Evolutionary conservation across 1,284 basidiomycete genomes (phyloP).

Genomic region (Stereum hirsutum): DNA sequence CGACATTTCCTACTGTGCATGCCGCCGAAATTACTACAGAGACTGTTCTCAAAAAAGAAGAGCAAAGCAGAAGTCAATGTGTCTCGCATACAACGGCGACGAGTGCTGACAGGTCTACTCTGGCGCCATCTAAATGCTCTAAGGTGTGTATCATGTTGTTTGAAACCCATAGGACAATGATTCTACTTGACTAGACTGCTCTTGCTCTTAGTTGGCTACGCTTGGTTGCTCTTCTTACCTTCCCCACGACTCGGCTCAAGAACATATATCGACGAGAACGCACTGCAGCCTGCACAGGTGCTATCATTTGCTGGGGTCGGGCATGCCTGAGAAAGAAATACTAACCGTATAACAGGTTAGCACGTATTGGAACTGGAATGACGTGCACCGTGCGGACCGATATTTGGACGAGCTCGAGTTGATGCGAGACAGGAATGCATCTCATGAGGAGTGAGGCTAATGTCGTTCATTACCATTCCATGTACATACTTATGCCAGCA

Average conservation of each 20-base stretch:
- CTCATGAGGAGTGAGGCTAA: conserved; percentile 56
- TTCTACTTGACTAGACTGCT: conserved; percentile 28
- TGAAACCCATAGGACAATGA: neutral
- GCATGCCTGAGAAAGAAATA: neutral
- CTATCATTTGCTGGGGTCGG: conserved; percentile 9
- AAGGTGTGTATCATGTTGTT: conserved; percentile 18
- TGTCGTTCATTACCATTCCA: conserved; percentile 1
- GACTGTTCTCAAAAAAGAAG: too few species aligned
- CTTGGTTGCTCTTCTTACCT: conserved; percentile 73
- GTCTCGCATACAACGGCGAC: conserved; percentile 21
- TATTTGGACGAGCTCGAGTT: conserved; percentile 65
- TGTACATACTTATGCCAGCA: conserved; percentile 8
- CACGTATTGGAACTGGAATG: conserved; percentile 82
- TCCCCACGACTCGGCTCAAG: conserved; percentile 50
- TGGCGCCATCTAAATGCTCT: conserved; percentile 15
- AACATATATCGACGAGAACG: conserved; percentile 90
- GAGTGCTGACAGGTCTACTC: conserved; percentile 1
- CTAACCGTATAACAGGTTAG: conserved; percentile 49
- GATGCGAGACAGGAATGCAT: conserved; percentile 54
- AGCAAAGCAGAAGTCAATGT: conserved; percentile 13
- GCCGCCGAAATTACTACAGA: too few species aligned
- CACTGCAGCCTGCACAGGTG: conserved; percentile 84
- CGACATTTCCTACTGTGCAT: too few species aligned
- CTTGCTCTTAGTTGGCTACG: conserved; percentile 55
- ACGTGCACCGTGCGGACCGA: conserved; percentile 76